These are phyloP conservation scores for Talaromyces albobiverticillius DNA, from an alignment of 2,329 filamentous ascomycete genomes.

Conservation along the genomic window DNA sequence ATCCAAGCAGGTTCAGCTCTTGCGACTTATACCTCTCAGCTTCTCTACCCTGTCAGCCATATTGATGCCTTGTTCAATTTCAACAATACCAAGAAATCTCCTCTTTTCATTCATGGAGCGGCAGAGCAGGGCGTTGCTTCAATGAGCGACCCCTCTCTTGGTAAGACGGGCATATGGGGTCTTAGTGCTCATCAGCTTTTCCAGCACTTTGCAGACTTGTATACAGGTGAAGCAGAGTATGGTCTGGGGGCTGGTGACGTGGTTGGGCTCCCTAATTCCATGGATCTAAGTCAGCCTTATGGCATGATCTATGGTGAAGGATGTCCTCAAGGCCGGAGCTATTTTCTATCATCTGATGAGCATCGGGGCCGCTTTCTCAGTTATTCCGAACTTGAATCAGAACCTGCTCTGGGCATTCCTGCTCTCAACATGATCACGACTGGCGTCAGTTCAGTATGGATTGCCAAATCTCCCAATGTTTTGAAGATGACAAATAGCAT, in stretches of 20 bases:
- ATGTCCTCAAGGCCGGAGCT: slow-evolving; percentile 75
- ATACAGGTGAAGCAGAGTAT: slow-evolving; percentile 70
- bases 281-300: slow-evolving; percentile 85
- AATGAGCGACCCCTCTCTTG: slow-evolving; percentile 70
- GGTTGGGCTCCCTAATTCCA: slow-evolving; percentile 75
- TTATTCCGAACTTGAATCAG: slow-evolving; percentile 57
- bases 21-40: slow-evolving; percentile 79
- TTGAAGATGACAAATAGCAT: slow-evolving; percentile 71
- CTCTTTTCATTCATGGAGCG: slow-evolving; percentile 78
- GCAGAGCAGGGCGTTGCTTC: slow-evolving; percentile 75
- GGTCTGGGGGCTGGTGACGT: slow-evolving; percentile 74
- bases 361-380: slow-evolving; percentile 72
- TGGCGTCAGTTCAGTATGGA: slow-evolving; percentile 78
- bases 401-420: slow-evolving; percentile 71
- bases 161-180: slow-evolving; percentile 81
- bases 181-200: slow-evolving; percentile 71
- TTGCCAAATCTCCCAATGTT: slow-evolving; percentile 75
- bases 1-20: slow-evolving; percentile 70
- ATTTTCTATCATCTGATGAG: slow-evolving; percentile 72
- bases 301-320: slow-evolving; percentile 84
- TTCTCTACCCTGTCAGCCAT: slow-evolving; percentile 74
- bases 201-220: slow-evolving; percentile 73
- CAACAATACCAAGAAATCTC: slow-evolving; percentile 65
- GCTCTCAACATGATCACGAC: slow-evolving; percentile 68
- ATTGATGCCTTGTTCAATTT: slow-evolving; percentile 74